Conservation (phyloP, 176 grass and related monocot species). For the Zea mays region Zm-B73-REFERENCE-NAM-5.0 NC_050097.1:73457001-73457500, state of each 20-base stretch:
- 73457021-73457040: background rate
- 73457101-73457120: background rate
- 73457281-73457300: background rate
- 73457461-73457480: background rate
- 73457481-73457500: slow-evolving; percentile 25
- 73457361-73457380: slow-evolving; percentile 79
- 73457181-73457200: background rate
- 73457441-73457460: slow-evolving; percentile 1
- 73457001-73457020: background rate
- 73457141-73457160: background rate
- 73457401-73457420: slow-evolving; percentile 39
- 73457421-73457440: slow-evolving; percentile 33
- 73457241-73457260: background rate
- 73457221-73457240: background rate
- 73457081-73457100: background rate
- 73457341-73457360: background rate
- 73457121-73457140: background rate
- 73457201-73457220: background rate
- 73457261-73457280: background rate
- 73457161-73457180: background rate
- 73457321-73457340: background rate
- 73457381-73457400: slow-evolving; percentile 67
- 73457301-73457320: background rate
- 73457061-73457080: background rate
- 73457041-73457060: background rate